phyloP scores from a whole-genome alignment of 1,139 yeast species.

The Taphrina flavorubra region DNA sequence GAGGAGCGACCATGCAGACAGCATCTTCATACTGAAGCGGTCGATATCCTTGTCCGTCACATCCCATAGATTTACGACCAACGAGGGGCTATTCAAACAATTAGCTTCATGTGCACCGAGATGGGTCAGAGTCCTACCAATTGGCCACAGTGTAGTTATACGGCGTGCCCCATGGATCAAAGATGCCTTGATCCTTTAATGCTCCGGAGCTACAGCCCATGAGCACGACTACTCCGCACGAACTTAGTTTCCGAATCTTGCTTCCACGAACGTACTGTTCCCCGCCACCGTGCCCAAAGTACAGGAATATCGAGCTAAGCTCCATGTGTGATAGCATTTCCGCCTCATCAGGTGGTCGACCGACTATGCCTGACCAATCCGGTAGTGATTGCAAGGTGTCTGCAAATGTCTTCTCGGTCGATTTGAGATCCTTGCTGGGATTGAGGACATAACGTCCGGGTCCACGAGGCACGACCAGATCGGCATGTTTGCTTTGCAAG shows the following conservation, averaged over 20 bases:
- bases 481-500: slow-evolving; percentile 49
- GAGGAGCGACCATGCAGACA: slow-evolving; percentile 47
- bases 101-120: too few relatives aligned
- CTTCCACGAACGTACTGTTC: slow-evolving; percentile 72
- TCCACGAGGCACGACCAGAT: slow-evolving; percentile 46
- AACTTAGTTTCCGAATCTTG: slow-evolving; percentile 56
- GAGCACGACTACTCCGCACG: slow-evolving; percentile 73
- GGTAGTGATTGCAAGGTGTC: slow-evolving; percentile 54
- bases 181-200: slow-evolving; percentile 61
- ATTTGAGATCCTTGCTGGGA: slow-evolving; percentile 76
- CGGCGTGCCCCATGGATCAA: slow-evolving; percentile 79
- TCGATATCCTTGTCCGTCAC: slow-evolving; percentile 97
- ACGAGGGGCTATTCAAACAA: slow-evolving; percentile 58
- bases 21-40: slow-evolving; percentile 59
- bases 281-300: slow-evolving; percentile 96
- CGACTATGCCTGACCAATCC: slow-evolving; percentile 51
- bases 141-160: slow-evolving; percentile 79
- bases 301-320: slow-evolving; percentile 62
- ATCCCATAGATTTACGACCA: slow-evolving; percentile 90
- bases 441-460: slow-evolving; percentile 68
- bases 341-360: slow-evolving; percentile 63
- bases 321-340: slow-evolving; percentile 56
- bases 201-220: slow-evolving; percentile 92
- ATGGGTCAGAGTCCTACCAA: slow-evolving; percentile 50
- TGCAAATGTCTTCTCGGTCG: slow-evolving; percentile 70